Base-by-base conservation (phyloP, 225 moss, liverwort and hornwort species). In the Takakia lepidozioides region DNA sequence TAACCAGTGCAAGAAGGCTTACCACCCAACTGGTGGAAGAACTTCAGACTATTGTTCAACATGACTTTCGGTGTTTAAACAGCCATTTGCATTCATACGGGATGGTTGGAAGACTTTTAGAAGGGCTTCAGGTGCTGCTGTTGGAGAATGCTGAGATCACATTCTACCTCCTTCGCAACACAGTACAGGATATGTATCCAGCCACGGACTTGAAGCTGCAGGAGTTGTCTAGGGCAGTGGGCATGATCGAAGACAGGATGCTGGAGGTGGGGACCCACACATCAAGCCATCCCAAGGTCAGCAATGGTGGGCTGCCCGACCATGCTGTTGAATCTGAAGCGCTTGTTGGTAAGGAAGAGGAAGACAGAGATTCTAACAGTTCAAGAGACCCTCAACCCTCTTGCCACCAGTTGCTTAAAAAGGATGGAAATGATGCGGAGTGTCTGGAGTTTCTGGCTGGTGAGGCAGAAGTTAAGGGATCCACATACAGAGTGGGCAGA, bases 1-100 rank as follows among this genome's bases (percentile, higher is more conserved):
- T 90, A 47, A 61, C 71, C 27, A 65, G 63, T 63, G 89, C 83
- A 11, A 70, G 75, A 55, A 46, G 65, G 5, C 64, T 90, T 58
- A 66, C 74, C 15, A 72, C 58, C 23, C 75, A 75, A 66, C 74
- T 86, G 29, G 53, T 78, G 30, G 58, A 78, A 63, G 86, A 80
- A 52, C 62, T 86, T 38, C 39, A 64, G 10, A 52, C 6, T 25
- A 69, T 90, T 27, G 48, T 63, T 9, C 54, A 68, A 46, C 73
- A 75, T 55, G 80, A 81, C 29, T 19, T 56, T n/a, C 56, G 23
- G 21, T 86, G 77, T 53, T 56, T 83, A 43, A 72, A 59, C 49
- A 48, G 35, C 35, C 76, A 89, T 58, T 40, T 66, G 19, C 30
- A 54, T 30, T 67, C 71, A 28, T 39, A 67, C 43, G 74, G 67